These are phyloP conservation scores for Thielaviopsis euricoi DNA, from an alignment of 2,329 filamentous ascomycete genomes.

Conservation along the genomic window DNA sequence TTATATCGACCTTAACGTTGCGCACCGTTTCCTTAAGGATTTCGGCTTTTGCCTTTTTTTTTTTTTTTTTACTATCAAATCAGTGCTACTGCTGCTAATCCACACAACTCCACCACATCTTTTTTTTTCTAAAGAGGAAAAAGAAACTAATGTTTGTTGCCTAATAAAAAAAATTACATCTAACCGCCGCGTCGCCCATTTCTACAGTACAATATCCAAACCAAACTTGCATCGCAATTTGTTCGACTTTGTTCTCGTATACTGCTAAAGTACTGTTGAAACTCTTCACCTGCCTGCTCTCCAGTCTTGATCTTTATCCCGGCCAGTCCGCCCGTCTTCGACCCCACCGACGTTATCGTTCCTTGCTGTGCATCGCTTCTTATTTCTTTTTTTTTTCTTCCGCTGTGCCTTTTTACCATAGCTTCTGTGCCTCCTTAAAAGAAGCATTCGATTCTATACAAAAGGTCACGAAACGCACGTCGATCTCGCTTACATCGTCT, in stretches of 20 bases:
- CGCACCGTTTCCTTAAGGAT: too few relatives aligned
- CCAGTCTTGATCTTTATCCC: too few relatives aligned
- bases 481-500: neutral
- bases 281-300: too few relatives aligned
- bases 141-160: neutral
- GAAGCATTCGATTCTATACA: neutral
- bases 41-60: too few relatives aligned
- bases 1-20: too few relatives aligned
- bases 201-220: neutral
- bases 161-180: neutral
- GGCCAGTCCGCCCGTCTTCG: too few relatives aligned
- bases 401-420: neutral
- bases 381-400: neutral
- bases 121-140: neutral
- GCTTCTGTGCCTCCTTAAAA: neutral
- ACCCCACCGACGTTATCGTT: neutral
- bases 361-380: neutral
- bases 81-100: too few relatives aligned
- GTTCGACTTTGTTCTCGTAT: too few relatives aligned
- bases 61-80: too few relatives aligned
- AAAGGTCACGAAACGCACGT: neutral
- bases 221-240: too few relatives aligned
- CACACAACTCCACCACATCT: too few relatives aligned
- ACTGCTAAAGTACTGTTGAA: too few relatives aligned
- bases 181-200: neutral